phyloP scores from a whole-genome alignment of 371 early-diverging fungal species.

The Haplosporangium sp. region DNA sequence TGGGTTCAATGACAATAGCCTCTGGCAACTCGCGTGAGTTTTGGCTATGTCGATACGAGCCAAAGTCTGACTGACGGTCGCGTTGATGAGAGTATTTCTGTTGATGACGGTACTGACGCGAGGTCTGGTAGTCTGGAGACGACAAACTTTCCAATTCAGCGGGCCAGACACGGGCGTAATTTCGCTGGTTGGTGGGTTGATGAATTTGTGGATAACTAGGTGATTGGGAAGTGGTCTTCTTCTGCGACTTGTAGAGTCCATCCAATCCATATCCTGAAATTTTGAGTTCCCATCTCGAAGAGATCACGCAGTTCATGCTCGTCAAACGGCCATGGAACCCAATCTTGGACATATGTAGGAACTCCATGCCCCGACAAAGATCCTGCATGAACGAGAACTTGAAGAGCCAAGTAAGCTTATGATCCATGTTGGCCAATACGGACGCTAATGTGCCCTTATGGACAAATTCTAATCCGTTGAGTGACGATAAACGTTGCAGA shows the following conservation, averaged over 20 bases:
- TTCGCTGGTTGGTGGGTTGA: background rate
- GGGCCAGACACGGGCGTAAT: too few relatives aligned
- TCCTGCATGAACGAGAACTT: slow-evolving; percentile 64
- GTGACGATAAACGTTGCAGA: background rate
- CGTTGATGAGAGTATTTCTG: slow-evolving; percentile 6
- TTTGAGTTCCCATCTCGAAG: slow-evolving; percentile 64
- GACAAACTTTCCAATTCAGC: background rate
- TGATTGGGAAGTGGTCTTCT: slow-evolving; percentile 25
- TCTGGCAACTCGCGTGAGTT: slow-evolving; percentile 5
- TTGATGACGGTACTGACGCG: background rate
- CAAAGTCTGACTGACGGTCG: background rate
- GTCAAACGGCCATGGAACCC: slow-evolving; percentile 59
- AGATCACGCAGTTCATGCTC: slow-evolving; percentile 59
- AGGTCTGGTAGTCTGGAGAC: background rate
- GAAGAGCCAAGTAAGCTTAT: slow-evolving; percentile 63
- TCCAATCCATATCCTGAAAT: slow-evolving; percentile 62
- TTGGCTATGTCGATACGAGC: background rate
- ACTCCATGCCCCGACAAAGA: slow-evolving; percentile 61
- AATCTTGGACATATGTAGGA: slow-evolving; percentile 63
- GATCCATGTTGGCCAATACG: slow-evolving; percentile 59
- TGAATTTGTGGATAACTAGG: slow-evolving; percentile 15
- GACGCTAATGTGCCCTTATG: slow-evolving; percentile 60
- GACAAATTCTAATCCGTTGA: slow-evolving; percentile 47
- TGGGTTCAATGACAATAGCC: background rate
- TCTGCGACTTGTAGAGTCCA: slow-evolving; percentile 43